Conservation (phyloP, 208 protist species). For the Trichomonas vaginalis region DNA sequence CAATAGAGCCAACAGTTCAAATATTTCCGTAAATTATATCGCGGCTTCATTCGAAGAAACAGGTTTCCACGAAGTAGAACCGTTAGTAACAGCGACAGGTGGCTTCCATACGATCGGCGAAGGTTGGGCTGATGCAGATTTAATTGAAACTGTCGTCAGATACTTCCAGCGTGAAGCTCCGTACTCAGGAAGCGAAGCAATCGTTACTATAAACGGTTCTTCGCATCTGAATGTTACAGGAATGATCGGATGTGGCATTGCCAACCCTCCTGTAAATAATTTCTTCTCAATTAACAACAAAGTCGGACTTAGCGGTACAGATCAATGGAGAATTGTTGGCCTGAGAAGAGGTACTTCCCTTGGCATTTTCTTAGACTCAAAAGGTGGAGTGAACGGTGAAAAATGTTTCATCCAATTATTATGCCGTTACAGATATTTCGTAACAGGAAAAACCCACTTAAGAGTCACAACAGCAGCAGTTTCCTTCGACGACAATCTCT, state of each 20-base stretch:
- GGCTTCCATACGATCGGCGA: slow-evolving; percentile 18
- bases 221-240: not conserved
- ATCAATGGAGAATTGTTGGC: slow-evolving; percentile 78
- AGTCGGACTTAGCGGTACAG: slow-evolving; percentile 83
- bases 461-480: slow-evolving; percentile 45
- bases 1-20: slow-evolving; percentile 64
- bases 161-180: not conserved
- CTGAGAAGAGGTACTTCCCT: slow-evolving; percentile 69
- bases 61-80: slow-evolving; percentile 70
- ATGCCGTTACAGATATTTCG: slow-evolving; percentile 69
- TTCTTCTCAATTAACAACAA: slow-evolving; percentile 36
- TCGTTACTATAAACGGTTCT: not conserved
- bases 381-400: slow-evolving; percentile 25
- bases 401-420: slow-evolving; percentile 55
- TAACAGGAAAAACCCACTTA: slow-evolving; percentile 37
- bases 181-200: not conserved
- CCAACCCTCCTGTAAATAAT: not conserved
- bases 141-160: not conserved
- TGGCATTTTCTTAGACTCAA: slow-evolving; percentile 86
- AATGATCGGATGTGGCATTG: not conserved
- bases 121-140: not conserved
- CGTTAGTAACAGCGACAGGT: slow-evolving; percentile 40
- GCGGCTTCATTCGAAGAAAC: slow-evolving; percentile 69
- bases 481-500: not conserved
- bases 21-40: slow-evolving; percentile 83